Conservation (phyloP, 2,329 filamentous ascomycete genomes). For the Lomentospora prolificans region DNA sequence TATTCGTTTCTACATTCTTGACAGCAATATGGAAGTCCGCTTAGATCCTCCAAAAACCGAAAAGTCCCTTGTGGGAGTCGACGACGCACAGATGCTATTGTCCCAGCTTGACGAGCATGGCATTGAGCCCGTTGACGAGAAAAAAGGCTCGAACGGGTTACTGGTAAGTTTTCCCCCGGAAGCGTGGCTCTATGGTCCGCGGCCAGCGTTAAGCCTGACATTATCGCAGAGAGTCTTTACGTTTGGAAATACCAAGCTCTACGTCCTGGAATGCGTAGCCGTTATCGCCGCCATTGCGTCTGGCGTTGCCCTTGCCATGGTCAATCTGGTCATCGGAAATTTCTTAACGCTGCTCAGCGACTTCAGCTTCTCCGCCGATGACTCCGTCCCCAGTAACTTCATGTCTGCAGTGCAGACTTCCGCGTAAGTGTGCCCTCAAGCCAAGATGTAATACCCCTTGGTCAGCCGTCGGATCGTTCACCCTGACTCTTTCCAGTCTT, state of each 20-base stretch:
- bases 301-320: conserved; percentile 18
- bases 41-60: neutral
- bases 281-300: conserved; percentile 17
- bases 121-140: neutral
- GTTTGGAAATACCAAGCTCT: conserved; percentile 14
- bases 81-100: neutral
- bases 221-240: conserved; percentile 16
- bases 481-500: no score
- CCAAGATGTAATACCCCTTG: no score
- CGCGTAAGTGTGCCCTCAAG: no score
- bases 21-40: neutral
- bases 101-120: neutral
- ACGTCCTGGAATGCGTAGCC: conserved; percentile 16
- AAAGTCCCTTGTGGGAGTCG: neutral
- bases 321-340: conserved; percentile 19
- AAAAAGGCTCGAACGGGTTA: neutral
- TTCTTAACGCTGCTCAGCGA: conserved; percentile 18
- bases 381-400: conserved; percentile 12
- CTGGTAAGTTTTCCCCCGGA: neutral
- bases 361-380: conserved; percentile 7
- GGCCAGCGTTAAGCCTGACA: neutral
- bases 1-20: neutral
- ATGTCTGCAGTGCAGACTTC: conserved; percentile 11
- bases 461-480: no score
- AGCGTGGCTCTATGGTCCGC: neutral